Evolutionary conservation across 2,329 filamentous ascomycete genomes (phyloP).

Genomic region (Colletotrichum tropicale): DNA sequence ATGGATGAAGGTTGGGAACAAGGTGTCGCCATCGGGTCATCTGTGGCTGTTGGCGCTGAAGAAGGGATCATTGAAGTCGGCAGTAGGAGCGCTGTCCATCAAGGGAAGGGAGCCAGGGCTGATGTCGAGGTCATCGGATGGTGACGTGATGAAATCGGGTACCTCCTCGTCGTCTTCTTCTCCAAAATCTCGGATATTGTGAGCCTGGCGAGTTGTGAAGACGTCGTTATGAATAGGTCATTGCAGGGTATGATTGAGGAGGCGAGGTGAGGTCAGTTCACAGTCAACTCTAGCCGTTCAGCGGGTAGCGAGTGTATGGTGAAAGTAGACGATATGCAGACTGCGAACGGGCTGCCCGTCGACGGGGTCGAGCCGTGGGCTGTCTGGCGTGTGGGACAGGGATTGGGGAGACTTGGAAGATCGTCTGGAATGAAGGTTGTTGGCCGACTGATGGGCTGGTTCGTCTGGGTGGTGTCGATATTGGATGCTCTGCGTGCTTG

Average conservation of each 20-base stretch:
- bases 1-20: neutral
- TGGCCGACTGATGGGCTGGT: neutral
- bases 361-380: neutral
- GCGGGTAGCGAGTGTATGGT: neutral
- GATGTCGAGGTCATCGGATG: neutral
- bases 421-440: neutral
- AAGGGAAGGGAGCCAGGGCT: neutral
- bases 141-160: neutral
- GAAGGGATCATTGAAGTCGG: neutral
- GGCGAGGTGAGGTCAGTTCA: constrained; percentile 11
- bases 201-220: neutral
- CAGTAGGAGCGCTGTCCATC: neutral
- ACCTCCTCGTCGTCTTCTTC: neutral
- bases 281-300: neutral
- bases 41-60: neutral
- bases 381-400: neutral
- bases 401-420: neutral
- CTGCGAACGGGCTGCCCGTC: neutral
- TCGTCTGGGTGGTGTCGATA: neutral
- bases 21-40: neutral
- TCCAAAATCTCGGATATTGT: neutral
- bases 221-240: neutral
- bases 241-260: neutral
- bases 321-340: neutral
- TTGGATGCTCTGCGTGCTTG: neutral